Percentiles rank a stretch among this genome's conserved stretches.
These are phyloP conservation scores for Sclerotinia nivalis DNA, from an alignment of 2,329 filamentous ascomycete species.

Conservation along the genomic window DNA sequence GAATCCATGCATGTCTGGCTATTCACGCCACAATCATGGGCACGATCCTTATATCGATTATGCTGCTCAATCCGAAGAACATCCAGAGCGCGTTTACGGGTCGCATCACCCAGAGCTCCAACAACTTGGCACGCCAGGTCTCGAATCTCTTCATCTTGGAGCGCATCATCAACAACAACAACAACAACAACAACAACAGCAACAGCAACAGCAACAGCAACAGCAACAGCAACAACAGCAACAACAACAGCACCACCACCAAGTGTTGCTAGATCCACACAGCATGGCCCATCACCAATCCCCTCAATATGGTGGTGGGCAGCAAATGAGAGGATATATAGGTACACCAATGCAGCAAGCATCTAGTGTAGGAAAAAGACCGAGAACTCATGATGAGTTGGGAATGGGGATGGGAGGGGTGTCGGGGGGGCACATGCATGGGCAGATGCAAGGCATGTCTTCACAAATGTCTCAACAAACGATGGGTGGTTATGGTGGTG, in stretches of 20 bases:
- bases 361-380: conserved; percentile 49
- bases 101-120: conserved; percentile 44
- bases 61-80: conserved; percentile 64
- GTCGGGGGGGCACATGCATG: conserved; percentile 47
- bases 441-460: conserved; percentile 46
- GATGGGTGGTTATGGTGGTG: conserved; percentile 46
- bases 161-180: conserved; percentile 57
- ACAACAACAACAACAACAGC: conserved; percentile 44
- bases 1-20: conserved; percentile 65
- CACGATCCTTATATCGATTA: conserved; percentile 70
- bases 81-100: conserved; percentile 65
- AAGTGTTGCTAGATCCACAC: conserved; percentile 57
- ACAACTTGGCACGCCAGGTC: conserved; percentile 37
- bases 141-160: conserved; percentile 38
- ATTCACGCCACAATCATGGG: conserved; percentile 60
- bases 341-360: conserved; percentile 39
- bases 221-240: conserved; percentile 51
- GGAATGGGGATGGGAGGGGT: conserved; percentile 50
- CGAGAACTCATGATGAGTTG: conserved; percentile 54
- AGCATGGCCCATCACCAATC: conserved; percentile 55
- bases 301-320: conserved; percentile 50
- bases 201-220: conserved; percentile 47
- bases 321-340: conserved; percentile 53
- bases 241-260: conserved; percentile 46
- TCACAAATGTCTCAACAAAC: conserved; percentile 59